phyloP scores from a whole-genome alignment of 208 protist species.

The Leptomonas seymouri region DNA sequence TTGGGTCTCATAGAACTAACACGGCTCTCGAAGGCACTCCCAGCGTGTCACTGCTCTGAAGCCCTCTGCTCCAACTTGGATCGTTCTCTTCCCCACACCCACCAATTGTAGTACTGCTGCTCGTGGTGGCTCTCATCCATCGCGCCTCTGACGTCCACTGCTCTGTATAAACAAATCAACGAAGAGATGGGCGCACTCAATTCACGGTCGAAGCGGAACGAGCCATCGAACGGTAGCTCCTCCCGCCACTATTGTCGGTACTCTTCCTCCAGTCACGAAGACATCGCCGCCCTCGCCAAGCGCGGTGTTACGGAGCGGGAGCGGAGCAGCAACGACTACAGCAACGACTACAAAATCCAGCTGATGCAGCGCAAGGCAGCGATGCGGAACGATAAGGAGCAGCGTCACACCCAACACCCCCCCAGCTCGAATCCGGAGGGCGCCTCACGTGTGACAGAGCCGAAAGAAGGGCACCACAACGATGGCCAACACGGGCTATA shows the following conservation, averaged over 20 bases:
- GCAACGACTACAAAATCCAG: constrained; percentile 17
- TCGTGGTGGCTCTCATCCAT: too few species aligned
- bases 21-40: too few species aligned
- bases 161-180: background rate
- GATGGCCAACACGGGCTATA: background rate
- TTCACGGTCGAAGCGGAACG: background rate
- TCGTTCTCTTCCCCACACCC: too few species aligned
- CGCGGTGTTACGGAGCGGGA: background rate
- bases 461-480: background rate
- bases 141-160: background rate
- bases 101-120: too few species aligned
- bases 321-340: constrained; percentile 15
- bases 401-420: background rate
- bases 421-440: background rate
- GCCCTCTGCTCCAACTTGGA: too few species aligned
- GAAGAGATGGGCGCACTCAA: constrained; percentile 2
- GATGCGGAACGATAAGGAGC: background rate
- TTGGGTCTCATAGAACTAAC: too few species aligned
- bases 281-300: background rate
- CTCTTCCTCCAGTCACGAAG: background rate
- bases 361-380: constrained; percentile 10
- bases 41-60: too few species aligned
- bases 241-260: constrained; percentile 4
- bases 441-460: background rate
- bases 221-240: background rate